Conservation (phyloP, 495 filamentous ascomycete genomes). For the Tetracladium setigerum region DNA sequence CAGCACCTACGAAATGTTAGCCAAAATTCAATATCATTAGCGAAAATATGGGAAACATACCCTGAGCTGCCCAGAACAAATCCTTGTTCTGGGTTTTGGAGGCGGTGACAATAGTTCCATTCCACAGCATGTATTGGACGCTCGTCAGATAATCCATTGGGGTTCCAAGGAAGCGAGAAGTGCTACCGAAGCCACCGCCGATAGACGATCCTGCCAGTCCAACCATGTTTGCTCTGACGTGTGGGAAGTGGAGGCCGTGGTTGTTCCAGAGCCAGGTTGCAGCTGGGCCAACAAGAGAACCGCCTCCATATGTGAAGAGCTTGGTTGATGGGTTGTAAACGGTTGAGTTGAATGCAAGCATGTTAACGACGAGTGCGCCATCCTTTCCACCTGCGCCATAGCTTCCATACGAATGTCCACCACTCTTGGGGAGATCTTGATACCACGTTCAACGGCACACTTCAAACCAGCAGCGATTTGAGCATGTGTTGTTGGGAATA, state of each 20-base stretch:
- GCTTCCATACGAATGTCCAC: neutral
- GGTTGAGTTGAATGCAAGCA: neutral
- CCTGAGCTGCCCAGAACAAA: conserved; percentile 13
- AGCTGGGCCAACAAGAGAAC: neutral
- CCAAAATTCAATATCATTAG: too few relatives aligned
- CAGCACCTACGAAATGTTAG: too few relatives aligned
- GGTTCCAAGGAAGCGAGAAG: neutral
- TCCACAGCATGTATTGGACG: conserved; percentile 10
- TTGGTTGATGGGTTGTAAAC: neutral
- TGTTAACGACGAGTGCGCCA: neutral
- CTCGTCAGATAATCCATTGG: neutral
- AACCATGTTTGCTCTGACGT: neutral
- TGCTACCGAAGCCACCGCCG: conserved; percentile 2
- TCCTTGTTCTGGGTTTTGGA: conserved; percentile 11
- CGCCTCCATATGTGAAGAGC: conserved; percentile 1
- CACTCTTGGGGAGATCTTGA: neutral
- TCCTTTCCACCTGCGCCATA: neutral
- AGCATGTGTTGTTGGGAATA: neutral
- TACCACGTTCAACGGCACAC: neutral
- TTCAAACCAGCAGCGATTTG: neutral
- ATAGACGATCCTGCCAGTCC: conserved; percentile 1
- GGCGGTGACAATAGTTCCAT: conserved; percentile 12
- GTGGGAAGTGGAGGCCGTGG: conserved; percentile 1
- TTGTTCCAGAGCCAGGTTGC: neutral
- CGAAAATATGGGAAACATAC: too few relatives aligned